These are phyloP conservation scores for Typha latifolia DNA, from an alignment of 176 grass and related monocot species.

Conservation along the genomic window DNA sequence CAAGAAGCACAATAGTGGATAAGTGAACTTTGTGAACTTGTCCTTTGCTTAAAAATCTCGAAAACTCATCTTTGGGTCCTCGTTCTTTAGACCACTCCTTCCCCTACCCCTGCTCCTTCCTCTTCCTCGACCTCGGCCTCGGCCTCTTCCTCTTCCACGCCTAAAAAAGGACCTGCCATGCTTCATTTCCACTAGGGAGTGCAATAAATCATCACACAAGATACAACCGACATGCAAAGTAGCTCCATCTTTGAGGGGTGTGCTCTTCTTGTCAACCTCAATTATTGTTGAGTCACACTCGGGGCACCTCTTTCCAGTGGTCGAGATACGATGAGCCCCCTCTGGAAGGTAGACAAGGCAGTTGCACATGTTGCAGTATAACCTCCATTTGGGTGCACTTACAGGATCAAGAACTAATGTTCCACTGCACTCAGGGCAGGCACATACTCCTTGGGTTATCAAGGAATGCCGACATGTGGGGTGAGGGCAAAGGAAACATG, in stretches of 20 bases:
- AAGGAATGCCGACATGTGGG: slow-evolving; percentile 84
- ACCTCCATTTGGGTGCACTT: slow-evolving; percentile 90
- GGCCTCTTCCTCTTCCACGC: slow-evolving; percentile 17
- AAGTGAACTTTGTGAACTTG: neutral
- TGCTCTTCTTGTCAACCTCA: slow-evolving; percentile 92
- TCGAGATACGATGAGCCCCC: slow-evolving; percentile 63
- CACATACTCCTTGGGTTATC: slow-evolving; percentile 90
- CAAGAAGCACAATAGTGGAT: too few species aligned
- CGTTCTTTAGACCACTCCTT: neutral
- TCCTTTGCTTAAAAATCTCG: slow-evolving; percentile 55
- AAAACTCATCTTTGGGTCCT: slow-evolving; percentile 79
- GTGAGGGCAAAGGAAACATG: slow-evolving; percentile 88
- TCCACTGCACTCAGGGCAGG: slow-evolving; percentile 84
- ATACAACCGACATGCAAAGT: slow-evolving; percentile 86
- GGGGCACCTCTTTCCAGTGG: slow-evolving; percentile 61
- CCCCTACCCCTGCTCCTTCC: neutral
- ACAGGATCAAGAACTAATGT: slow-evolving; percentile 84
- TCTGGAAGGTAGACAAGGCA: slow-evolving; percentile 74
- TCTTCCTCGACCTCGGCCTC: neutral
- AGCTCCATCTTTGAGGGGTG: slow-evolving; percentile 58
- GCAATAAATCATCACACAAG: slow-evolving; percentile 87
- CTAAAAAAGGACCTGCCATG: slow-evolving; percentile 76
- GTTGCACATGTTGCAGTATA: slow-evolving; percentile 88
- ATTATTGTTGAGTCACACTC: slow-evolving; percentile 87
- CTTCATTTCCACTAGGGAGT: slow-evolving; percentile 89